Evolutionary conservation across 352 stramenopile species (phyloP), one percentile per base, ranked within the genome.

Genomic region (Salisapilia sapeloensis): DNA sequence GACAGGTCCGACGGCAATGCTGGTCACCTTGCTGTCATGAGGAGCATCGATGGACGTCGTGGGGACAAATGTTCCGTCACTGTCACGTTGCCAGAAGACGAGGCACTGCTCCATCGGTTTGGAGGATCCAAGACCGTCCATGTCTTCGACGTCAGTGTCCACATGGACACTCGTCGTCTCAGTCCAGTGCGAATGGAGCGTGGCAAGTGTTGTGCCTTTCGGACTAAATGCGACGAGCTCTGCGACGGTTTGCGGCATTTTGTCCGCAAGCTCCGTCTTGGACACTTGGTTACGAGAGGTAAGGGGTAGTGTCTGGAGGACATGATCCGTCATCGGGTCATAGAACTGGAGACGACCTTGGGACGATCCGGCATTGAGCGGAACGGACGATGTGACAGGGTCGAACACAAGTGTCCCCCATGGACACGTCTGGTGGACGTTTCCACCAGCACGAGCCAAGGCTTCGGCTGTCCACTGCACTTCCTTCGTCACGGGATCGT

Each of bases 241-340:
- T 0, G 65, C 63, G 14, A 63, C 34, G 18, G 79, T 50, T 27
- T 55, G 45, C 6, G 64, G 61, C 18, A 82, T 33, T 29, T 53
- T 38, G 33, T 85, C 70, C 25, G 77, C 47, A 31, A 16, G 6
- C 10, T 82, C 63, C 0, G 70, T 85, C 23, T 65, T 62, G n/a
- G 74, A 80, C 16, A 90, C 70, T 29, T 84, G 70, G 48, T 90
- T 90, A 24, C 74, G 74, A 29, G 85, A 66, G 15, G 69, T 84
- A 6, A 90, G 48, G 37, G 66, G 23, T 19, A 90, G 40, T 20
- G 56, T 81, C 40, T 66, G 50, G 3, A 86, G 40, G 19, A 90
- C 67, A 10, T 67, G 74, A 42, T 90, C 67, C 23, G 76, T 58
- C 44, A 81, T 78, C 12, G 74, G 64, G 14, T 86, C 63, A 44